Evolutionary conservation across 164 flowering plant species (phyloP).

Genomic region (Piper longum): DNA sequence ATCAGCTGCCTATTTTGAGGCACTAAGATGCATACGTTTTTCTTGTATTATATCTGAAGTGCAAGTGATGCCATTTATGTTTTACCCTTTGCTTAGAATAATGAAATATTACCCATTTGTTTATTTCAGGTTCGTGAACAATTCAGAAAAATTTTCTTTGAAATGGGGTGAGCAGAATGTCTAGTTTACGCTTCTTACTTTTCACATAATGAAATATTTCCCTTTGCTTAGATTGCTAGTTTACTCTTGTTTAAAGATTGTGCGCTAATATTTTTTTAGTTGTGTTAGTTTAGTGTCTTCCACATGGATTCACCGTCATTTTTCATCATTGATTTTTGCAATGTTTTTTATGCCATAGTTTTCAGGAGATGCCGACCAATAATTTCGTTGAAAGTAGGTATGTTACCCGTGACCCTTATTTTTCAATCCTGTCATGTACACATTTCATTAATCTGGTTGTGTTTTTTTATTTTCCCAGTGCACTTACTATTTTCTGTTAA

Average conservation of each 20-base stretch:
- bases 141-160: conserved; percentile 58
- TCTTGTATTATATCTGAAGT: not conserved
- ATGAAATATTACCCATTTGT: not conserved
- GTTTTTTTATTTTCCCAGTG: not conserved
- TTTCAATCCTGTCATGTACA: not conserved
- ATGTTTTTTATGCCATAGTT: conserved; percentile 32
- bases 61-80: not conserved
- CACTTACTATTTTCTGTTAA: not conserved
- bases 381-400: conserved; percentile 93
- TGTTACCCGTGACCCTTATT: too few relatives aligned
- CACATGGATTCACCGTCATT: not conserved
- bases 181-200: not conserved
- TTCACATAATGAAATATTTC: too few relatives aligned
- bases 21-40: not conserved
- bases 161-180: conserved; percentile 57
- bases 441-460: not conserved
- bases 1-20: not conserved
- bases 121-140: conserved; percentile 59
- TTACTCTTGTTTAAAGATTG: not conserved
- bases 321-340: not conserved
- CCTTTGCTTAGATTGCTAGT: too few relatives aligned
- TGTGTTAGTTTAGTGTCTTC: not conserved
- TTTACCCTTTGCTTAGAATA: not conserved
- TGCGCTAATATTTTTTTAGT: not conserved
- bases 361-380: conserved; percentile 97